Base-by-base conservation (phyloP, 345 rosid species). In the Trapa bicornis region DNA sequence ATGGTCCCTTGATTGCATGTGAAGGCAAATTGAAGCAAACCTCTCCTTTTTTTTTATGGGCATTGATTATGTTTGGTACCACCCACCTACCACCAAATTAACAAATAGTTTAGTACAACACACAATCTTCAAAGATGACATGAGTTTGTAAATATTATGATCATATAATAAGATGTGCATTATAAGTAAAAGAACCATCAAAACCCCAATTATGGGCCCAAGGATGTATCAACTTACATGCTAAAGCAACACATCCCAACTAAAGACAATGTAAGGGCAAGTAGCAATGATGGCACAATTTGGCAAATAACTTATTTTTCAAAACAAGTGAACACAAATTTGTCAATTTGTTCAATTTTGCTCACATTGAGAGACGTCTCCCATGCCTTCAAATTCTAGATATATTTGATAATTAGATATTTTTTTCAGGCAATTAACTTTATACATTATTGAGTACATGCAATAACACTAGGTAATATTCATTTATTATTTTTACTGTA, bases 1-100 rank as follows among this genome's bases (percentile, higher is more conserved):
- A 73, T 71, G 75, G 68, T 33, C 50, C 12, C 22, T 81, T 77
- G 78, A 80, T 81, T 74, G 72, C 80, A 57, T 61, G 69, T 15
- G 65, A 76, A 70, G 78, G 47, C 54, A 77, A 32, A 38, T 65
- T 3, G 52, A 72, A 42, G 57, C 29, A 39, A 53, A 63, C 47
- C 14, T 73, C 71, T 32, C 76, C 47, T 38, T 22, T 22, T 61
- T 48, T 22, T 37, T 39, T 13, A 58, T 58, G 14, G 8, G 45
- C 35, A 22, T 70, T 35, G 52, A 16, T 67, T 50, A 50, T 36
- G 65, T 39, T 70, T 47, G 83, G 80, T 76, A 56, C 45, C 70
- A 53, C 45, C 47, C 65, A 66, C 48, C 75, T 77, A 17, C 68
- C 66, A 64, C 53, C 69, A 2, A 41, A 47, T 70, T 61, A 65